Evolutionary conservation across 768 basidiomycete genomes (phyloP).

Genomic region (Kwoniella sp.): DNA sequence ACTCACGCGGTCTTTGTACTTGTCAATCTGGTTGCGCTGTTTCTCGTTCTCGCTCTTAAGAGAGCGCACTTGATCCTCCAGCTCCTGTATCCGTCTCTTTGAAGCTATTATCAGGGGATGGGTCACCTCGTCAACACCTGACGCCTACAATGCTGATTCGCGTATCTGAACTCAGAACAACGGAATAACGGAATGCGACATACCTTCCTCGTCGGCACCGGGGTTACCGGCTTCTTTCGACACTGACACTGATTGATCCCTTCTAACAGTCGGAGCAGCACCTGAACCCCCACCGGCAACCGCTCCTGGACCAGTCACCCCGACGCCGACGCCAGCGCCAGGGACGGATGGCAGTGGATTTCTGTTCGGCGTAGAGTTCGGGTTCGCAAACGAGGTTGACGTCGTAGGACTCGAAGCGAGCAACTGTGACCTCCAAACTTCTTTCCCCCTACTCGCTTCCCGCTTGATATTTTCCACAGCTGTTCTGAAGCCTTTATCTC

Average conservation of each 20-base stretch:
- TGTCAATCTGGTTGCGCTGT: conserved; percentile 30
- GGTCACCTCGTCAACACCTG: too few relatives aligned
- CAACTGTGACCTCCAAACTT: conserved; percentile 22
- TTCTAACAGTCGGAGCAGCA: not conserved
- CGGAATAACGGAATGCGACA: too few relatives aligned
- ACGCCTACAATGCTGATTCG: too few relatives aligned
- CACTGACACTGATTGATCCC: too few relatives aligned
- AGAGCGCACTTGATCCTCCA: conserved; percentile 45
- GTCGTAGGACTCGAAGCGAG: not conserved
- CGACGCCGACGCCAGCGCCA: not conserved
- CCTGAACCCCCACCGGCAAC: too few relatives aligned
- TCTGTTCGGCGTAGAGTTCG: not conserved
- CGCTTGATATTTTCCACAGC: conserved; percentile 42
- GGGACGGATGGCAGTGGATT: not conserved
- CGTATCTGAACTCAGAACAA: too few relatives aligned
- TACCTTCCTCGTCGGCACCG: not conserved
- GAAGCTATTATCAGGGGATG: conserved; percentile 15
- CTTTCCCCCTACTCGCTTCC: conserved; percentile 36
- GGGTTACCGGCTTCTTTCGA: too few relatives aligned
- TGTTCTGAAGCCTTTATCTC: conserved; percentile 44
- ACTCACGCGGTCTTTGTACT: conserved; percentile 48
- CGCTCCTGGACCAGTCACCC: too few relatives aligned
- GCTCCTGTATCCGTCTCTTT: conserved; percentile 31
- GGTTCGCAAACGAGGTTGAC: not conserved
- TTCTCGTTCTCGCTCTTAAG: conserved; percentile 49